phyloP scores from a whole-genome alignment of 2,329 filamentous ascomycete genomes.

The Penicillium sp. region DNA sequence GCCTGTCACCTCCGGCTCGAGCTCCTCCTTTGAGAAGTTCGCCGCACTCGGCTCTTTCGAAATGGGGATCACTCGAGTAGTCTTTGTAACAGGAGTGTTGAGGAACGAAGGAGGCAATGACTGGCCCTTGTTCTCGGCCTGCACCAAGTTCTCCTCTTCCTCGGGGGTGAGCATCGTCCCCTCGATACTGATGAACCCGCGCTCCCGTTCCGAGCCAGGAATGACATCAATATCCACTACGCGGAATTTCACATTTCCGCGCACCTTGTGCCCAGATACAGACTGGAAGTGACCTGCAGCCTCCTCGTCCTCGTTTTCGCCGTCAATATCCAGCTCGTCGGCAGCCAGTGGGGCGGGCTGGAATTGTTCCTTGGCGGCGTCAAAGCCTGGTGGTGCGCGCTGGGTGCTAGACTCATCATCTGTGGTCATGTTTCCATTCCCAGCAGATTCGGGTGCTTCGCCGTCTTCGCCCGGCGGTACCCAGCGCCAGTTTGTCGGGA shows the following conservation, averaged over 20 bases:
- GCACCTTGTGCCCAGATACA: conserved; percentile 65
- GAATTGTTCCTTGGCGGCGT: conserved; percentile 41
- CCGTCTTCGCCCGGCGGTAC: conserved; percentile 55
- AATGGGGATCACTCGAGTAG: conserved; percentile 23
- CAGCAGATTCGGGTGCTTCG: conserved; percentile 14
- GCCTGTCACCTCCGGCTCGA: conserved; percentile 11
- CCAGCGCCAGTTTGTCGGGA: conserved; percentile 81
- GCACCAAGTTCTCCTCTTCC: conserved; percentile 61
- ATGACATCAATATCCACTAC: conserved; percentile 76
- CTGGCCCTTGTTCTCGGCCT: conserved; percentile 49
- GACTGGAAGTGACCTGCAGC: conserved; percentile 74
- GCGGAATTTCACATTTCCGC: conserved; percentile 69
- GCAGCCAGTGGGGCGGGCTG: conserved; percentile 35
- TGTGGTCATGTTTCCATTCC: conserved; percentile 15
- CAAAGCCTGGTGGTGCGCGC: conserved; percentile 24
- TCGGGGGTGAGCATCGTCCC: conserved; percentile 76
- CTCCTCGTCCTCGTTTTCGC: conserved; percentile 52
- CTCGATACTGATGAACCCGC: conserved; percentile 79
- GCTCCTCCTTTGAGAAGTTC: conserved; percentile 18
- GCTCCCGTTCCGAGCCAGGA: conserved; percentile 67
- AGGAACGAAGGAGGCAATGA: conserved; percentile 26
- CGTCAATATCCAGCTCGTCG: conserved; percentile 33
- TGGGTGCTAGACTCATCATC: conserved; percentile 25
- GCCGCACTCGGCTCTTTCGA: conserved; percentile 10
- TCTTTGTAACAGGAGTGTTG: conserved; percentile 7